Percentiles rank a stretch among this genome's conserved stretches.
Conservation (phyloP, 106 monocot species). For the Platanthera guangdongensis region DNA sequence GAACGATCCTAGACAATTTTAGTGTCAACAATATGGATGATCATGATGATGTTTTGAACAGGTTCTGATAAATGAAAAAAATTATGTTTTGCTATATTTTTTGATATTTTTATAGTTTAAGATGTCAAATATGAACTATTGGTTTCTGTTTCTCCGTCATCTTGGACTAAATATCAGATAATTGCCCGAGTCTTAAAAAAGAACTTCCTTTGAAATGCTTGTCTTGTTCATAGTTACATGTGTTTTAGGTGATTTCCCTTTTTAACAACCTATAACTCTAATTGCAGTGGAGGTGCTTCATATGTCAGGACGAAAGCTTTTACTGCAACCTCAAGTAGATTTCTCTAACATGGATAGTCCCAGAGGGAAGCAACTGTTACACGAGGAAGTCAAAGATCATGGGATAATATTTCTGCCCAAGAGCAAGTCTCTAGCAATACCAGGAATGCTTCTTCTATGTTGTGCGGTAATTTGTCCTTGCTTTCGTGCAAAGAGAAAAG, state of each 20-base stretch:
- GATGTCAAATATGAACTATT: neutral
- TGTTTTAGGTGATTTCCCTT: neutral
- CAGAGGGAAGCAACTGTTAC: conserved; percentile 2
- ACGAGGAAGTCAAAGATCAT: conserved; percentile 8
- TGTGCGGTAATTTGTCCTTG: conserved; percentile 34
- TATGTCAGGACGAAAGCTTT: conserved; percentile 24
- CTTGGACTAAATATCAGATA: neutral
- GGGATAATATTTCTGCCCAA: conserved; percentile 5
- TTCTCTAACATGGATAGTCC: conserved; percentile 8
- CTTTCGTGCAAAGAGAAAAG: conserved; percentile 31
- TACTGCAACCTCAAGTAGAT: conserved; percentile 13
- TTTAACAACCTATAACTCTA: neutral
- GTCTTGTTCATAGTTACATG: neutral
- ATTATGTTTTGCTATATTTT: neutral
- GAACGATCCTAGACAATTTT: too few species aligned
- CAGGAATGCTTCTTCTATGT: conserved; percentile 34
- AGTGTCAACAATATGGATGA: neutral
- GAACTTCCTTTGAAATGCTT: neutral
- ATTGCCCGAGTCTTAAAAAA: neutral
- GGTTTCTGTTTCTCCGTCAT: neutral
- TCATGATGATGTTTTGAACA: neutral
- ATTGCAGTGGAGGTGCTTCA: conserved; percentile 9
- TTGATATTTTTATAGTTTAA: neutral
- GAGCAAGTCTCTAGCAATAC: conserved; percentile 20
- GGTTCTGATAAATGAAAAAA: neutral